Evolutionary conservation across 257 asterid genomes (phyloP).

Genomic region (Nicotiana tomentosiformis): DNA sequence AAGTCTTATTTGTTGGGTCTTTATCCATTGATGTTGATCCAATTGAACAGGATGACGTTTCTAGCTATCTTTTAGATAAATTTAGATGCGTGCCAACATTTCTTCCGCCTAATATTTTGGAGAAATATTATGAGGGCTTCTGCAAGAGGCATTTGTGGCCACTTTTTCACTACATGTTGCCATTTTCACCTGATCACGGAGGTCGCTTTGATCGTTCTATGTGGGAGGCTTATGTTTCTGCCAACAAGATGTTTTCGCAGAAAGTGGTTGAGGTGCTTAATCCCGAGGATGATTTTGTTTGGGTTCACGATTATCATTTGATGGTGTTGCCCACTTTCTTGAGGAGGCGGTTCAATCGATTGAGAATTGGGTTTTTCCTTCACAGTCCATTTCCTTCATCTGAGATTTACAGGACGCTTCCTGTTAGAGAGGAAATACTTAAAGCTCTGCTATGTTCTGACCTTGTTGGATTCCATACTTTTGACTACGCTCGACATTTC

Average conservation of each 20-base stretch:
- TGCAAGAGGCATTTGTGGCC: conserved; percentile 89
- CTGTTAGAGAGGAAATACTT: conserved; percentile 86
- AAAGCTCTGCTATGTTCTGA: conserved; percentile 81
- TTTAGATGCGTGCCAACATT: conserved; percentile 70
- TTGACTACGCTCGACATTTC: conserved; percentile 89
- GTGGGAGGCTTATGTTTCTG: conserved; percentile 83
- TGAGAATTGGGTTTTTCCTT: conserved; percentile 92
- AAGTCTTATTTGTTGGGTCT: conserved; percentile 69
- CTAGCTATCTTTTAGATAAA: conserved; percentile 55
- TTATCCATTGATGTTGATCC: conserved; percentile 70
- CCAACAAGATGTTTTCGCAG: conserved; percentile 69
- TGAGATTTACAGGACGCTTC: conserved; percentile 82
- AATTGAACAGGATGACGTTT: conserved; percentile 71
- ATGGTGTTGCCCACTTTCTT: conserved; percentile 85
- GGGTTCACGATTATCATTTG: conserved; percentile 86
- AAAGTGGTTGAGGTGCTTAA: conserved; percentile 77
- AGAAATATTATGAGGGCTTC: conserved; percentile 65
- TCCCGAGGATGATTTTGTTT: conserved; percentile 80
- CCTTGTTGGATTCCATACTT: conserved; percentile 90
- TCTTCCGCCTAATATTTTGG: conserved; percentile 54
- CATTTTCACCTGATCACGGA: conserved; percentile 70
- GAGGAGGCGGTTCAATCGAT: conserved; percentile 66
- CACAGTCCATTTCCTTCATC: conserved; percentile 95
- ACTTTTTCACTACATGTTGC: conserved; percentile 75
- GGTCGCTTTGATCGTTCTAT: conserved; percentile 66